Conservation (phyloP, 164 flowering plant genomes). For the Dillenia suffruticosa region DNA sequence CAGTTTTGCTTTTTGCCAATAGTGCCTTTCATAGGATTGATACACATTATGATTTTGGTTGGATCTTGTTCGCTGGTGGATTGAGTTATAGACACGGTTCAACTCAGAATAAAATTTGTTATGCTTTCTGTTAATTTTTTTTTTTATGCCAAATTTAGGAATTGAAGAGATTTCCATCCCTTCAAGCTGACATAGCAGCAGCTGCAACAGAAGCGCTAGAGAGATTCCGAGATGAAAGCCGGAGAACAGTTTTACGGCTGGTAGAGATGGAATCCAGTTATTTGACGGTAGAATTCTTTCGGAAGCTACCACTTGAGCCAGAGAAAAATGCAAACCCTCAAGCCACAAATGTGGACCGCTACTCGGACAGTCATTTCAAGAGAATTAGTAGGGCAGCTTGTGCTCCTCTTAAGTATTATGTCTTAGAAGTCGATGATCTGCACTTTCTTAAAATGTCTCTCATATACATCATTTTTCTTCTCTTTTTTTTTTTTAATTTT, state of each 20-base stretch:
- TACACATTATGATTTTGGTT: too few species aligned
- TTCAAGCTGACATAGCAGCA: conserved; percentile 82
- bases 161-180: conserved; percentile 82
- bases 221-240: conserved; percentile 86
- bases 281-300: conserved; percentile 86
- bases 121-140: not conserved
- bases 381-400: conserved; percentile 55
- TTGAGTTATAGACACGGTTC: too few species aligned
- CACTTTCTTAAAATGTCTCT: too few species aligned
- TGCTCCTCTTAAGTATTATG: not conserved
- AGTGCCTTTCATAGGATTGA: too few species aligned
- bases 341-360: conserved; percentile 55
- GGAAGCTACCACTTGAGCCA: conserved; percentile 69
- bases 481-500: too few species aligned
- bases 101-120: not conserved
- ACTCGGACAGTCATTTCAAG: conserved; percentile 61
- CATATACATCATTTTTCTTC: too few species aligned
- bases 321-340: conserved; percentile 46
- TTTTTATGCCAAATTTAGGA: conserved; percentile 45
- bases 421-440: too few species aligned
- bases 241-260: conserved; percentile 69
- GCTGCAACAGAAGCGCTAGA: conserved; percentile 86
- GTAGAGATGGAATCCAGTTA: conserved; percentile 96
- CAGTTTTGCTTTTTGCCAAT: too few species aligned
- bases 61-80: too few species aligned